Evolutionary conservation across 768 basidiomycete genomes (phyloP), one percentile per base, ranked within the genome.

Genomic region (Chalciporus sphaerocephalus): DNA sequence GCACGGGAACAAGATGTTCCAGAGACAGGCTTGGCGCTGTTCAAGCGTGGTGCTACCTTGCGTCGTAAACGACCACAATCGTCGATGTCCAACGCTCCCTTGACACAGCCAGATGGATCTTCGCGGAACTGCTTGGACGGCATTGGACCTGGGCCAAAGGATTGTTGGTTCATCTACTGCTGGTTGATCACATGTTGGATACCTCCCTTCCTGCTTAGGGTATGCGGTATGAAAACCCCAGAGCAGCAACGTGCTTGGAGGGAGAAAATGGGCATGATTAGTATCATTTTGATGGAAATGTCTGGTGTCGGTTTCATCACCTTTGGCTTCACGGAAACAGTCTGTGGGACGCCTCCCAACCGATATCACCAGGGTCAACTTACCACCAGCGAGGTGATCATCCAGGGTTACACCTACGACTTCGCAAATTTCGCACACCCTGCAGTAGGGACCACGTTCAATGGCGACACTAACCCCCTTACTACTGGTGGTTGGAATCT

Each of bases 211-310:
- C 50, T 97, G 17, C 75, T 96, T 48, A 75, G 70, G 41, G 70
- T 81, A 23, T 93, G 88, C 57, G 92, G 92, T 92, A 86, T 96
- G 53, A 78, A 79, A 44, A 94, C 85, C 22, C 87, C 91, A 0
- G 96, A 99, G 53, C 87, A 87, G 54, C 93, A 96, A 64, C 82
- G 92, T 39, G 96, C 96, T 34, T 99, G 94, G 94, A 78, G 96
- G 52, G 96, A 99, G 70, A 99, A 99, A 73, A 92, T 97, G 68
- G 96, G 95, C 7, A 78, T 99, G 20, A 73, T 99, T 39, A 72
- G 75, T 53, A 74, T 97, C 65, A 91, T 95, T 59, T 62, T 78
- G 13, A 5, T 67, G n/a, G 77, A 93, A 51, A 96, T 98, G 94
- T 87, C 89, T 15, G 80, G 73, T 42, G 96, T 99, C 58, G 96